Base-by-base conservation (phyloP, 2,329 filamentous ascomycete species). In the Colletotrichum chlorophyti region DNA sequence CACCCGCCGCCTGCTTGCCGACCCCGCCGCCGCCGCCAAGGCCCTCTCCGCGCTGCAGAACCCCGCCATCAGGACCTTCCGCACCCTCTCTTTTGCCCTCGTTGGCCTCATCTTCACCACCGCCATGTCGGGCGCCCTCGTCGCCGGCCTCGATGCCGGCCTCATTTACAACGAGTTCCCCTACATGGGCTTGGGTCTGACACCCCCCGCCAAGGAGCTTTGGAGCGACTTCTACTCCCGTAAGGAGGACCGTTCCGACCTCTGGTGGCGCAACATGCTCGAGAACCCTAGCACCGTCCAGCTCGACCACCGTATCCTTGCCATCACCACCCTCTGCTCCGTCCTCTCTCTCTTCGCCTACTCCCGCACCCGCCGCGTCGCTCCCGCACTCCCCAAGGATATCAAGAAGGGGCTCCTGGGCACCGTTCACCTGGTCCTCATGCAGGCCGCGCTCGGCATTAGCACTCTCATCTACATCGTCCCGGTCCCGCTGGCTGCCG, bases 101-200 rank as follows among this genome's bases (percentile, higher is more conserved):
- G 84, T 89, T 8, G 79, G 82, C 4, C 84, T 99, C 23, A 87
- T 96, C 65, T 98, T 97, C 76, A 81, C 84, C 29, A 99, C 95
- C 4, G 93, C 91, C 69, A 91, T 99, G 84, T 97, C 95, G 4
- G 95, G 94, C 51, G 94, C 89, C 5, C 84, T 99, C 3, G 95
- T 99, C 27, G 95, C 95, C 6, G 95, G 95, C 27, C 87, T 99
- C 12, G 95, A 99, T 70, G 95, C 95, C 8, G 95, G 95, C 8
- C 82, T 99, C 54, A 98, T 99, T 75, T 99, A 99, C 81, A 99
- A 99, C 73, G 93, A 99, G 74, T 98, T 99, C 73, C 95, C 95
- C 6, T 91, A 85, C 75, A 99, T 99, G 95, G 95, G 95, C 8
- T 75, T 86, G 4, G 92, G 93, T 10, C 78, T 96, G 19, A 83